Percentiles rank a stretch among this genome's conserved stretches.
Conservation (phyloP, 257 asterid genomes). For the Penstemon newberryi region DNA sequence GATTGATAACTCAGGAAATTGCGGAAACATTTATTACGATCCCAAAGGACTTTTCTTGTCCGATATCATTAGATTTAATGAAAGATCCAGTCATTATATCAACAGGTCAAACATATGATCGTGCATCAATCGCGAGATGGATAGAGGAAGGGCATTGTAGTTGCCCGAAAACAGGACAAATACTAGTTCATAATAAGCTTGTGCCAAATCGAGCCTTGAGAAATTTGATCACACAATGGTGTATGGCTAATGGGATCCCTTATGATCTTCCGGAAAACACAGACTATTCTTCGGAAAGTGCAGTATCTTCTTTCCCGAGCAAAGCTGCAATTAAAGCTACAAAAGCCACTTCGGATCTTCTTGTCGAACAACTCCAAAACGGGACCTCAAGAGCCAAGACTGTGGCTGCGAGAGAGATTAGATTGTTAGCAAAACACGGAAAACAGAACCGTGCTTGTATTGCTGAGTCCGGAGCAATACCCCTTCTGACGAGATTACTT, state of each 20-base stretch:
- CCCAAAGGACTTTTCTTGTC: slow-evolving; percentile 88
- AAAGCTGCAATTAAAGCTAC: slow-evolving; percentile 71
- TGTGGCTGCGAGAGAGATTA: slow-evolving; percentile 76
- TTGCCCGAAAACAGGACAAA: slow-evolving; percentile 88
- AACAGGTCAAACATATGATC: slow-evolving; percentile 91
- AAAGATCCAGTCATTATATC: slow-evolving; percentile 82
- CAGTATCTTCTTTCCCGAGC: slow-evolving; percentile 45
- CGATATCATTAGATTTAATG: slow-evolving; percentile 83
- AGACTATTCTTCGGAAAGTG: slow-evolving; percentile 42
- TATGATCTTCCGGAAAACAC: slow-evolving; percentile 57
- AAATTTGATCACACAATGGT: slow-evolving; percentile 79
- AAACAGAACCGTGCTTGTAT: slow-evolving; percentile 73
- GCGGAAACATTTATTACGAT: slow-evolving; percentile 65
- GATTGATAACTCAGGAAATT: slow-evolving; percentile 58
- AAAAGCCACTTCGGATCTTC: slow-evolving; percentile 61
- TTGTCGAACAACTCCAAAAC: slow-evolving; percentile 60
- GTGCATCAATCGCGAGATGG: slow-evolving; percentile 79
- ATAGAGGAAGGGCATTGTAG: slow-evolving; percentile 82
- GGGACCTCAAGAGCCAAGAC: slow-evolving; percentile 66
- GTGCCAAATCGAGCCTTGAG: slow-evolving; percentile 74
- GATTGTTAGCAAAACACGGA: slow-evolving; percentile 79
- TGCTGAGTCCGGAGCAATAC: slow-evolving; percentile 87
- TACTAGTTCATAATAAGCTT: slow-evolving; percentile 58
- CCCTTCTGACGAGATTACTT: slow-evolving; percentile 59
- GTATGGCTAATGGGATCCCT: slow-evolving; percentile 64